Conservation (phyloP, 306 rosid genomes). For the Delonix regia region DNA sequence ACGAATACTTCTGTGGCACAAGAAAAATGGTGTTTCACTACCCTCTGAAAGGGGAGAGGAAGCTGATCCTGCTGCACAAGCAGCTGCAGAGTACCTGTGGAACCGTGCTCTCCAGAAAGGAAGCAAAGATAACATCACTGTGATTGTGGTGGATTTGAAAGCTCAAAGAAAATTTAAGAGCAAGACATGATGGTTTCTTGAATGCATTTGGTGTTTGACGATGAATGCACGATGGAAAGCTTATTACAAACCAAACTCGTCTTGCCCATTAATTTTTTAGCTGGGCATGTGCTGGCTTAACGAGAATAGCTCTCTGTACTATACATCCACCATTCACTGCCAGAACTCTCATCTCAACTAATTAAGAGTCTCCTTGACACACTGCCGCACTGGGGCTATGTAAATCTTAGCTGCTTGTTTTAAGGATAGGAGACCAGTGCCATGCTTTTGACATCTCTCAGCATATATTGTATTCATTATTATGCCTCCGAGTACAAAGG, state of each 20-base stretch:
- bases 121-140: conserved; percentile 84
- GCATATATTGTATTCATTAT: conserved; percentile 60
- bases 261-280: conserved; percentile 72
- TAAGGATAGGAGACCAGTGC: conserved; percentile 43
- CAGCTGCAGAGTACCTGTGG: conserved; percentile 83
- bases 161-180: conserved; percentile 83
- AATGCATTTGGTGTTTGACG: conserved; percentile 8
- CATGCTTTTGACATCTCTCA: conserved; percentile 44
- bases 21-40: conserved; percentile 62
- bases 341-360: conserved; percentile 42
- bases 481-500: conserved; percentile 66
- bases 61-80: conserved; percentile 90
- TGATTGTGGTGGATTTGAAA: conserved; percentile 84
- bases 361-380: conserved; percentile 45
- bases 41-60: conserved; percentile 66
- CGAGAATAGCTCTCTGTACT: conserved; percentile 54
- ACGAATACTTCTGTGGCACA: conserved; percentile 86
- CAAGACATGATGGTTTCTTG: conserved; percentile 58
- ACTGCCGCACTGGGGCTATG: conserved; percentile 52
- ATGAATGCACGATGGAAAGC: conserved; percentile 46
- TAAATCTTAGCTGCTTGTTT: conserved; percentile 57
- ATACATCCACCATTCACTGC: conserved; percentile 44
- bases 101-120: conserved; percentile 81
- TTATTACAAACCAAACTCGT: conserved; percentile 43
- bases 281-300: conserved; percentile 53